Percentiles rank a stretch among this genome's conserved stretches.
Evolutionary conservation across 352 stramenopile species (phyloP).

Genomic region (Pythium phragmitis): DNA sequence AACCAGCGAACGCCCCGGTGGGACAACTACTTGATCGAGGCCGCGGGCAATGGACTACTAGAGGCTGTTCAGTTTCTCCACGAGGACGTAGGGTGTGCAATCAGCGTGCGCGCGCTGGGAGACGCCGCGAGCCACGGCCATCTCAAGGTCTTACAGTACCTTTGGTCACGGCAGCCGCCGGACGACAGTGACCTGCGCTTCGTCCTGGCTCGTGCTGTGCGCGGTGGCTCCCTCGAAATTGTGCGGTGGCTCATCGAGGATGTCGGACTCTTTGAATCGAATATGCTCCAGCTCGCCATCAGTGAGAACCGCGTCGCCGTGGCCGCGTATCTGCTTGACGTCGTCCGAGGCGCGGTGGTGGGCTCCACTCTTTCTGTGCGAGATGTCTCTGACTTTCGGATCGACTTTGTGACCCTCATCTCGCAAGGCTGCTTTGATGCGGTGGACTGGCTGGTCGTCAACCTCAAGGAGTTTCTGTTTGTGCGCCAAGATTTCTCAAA

Average conservation of each 20-base stretch:
- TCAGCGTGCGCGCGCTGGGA: slow-evolving; percentile 2
- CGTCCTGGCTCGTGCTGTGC: slow-evolving; percentile 6
- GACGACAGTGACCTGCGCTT: neutral
- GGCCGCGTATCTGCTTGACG: slow-evolving; percentile 5
- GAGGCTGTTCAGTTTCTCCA: slow-evolving; percentile 8
- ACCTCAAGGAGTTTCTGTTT: neutral
- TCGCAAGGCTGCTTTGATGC: slow-evolving; percentile 1
- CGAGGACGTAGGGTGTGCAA: slow-evolving; percentile 7
- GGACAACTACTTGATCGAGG: slow-evolving; percentile 2
- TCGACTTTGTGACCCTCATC: slow-evolving; percentile 9
- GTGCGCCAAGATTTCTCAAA: neutral
- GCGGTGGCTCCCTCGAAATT: neutral
- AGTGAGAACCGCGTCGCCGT: slow-evolving; percentile 4
- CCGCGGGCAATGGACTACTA: slow-evolving; percentile 1
- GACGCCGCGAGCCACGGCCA: slow-evolving; percentile 3
- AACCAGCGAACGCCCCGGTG: neutral
- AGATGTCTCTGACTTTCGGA: neutral
- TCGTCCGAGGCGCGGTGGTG: neutral
- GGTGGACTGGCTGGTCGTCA: slow-evolving; percentile 9
- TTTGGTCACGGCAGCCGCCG: slow-evolving; percentile 1
- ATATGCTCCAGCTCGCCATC: slow-evolving; percentile 4
- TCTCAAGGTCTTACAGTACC: slow-evolving; percentile 7
- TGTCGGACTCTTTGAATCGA: neutral
- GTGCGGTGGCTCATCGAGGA: slow-evolving; percentile 10
- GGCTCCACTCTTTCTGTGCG: neutral